Evolutionary conservation across 495 filamentous ascomycete species (phyloP).

Genomic region (Thermothielavioides terrestris): DNA sequence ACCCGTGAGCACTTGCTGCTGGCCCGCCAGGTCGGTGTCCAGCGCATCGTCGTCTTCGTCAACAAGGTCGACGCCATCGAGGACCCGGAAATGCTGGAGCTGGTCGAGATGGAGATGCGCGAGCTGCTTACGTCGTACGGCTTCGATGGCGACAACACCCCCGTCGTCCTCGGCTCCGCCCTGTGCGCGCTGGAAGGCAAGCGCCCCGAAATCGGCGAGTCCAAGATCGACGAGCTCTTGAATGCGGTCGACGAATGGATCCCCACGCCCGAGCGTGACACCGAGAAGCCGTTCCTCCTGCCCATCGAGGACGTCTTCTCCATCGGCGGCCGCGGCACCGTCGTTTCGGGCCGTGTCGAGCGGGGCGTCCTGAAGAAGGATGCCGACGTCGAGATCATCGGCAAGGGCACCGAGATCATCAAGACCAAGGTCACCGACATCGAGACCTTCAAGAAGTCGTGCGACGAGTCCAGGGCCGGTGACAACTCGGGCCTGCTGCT

Average conservation of each 20-base stretch:
- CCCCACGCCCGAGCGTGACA: slow-evolving; percentile 78
- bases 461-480: slow-evolving; percentile 84
- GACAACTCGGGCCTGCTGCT: slow-evolving; percentile 98
- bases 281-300: slow-evolving; percentile 98
- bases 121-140: slow-evolving; percentile 86
- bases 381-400: slow-evolving; percentile 84
- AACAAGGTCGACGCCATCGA: slow-evolving; percentile 98
- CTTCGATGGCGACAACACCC: slow-evolving; percentile 96
- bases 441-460: slow-evolving; percentile 99
- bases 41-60: slow-evolving; percentile 96
- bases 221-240: slow-evolving; percentile 82
- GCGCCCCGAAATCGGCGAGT: slow-evolving; percentile 73
- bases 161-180: slow-evolving; percentile 91
- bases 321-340: slow-evolving; percentile 93
- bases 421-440: slow-evolving; percentile 99
- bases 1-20: slow-evolving; percentile 97
- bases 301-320: slow-evolving; percentile 98
- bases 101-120: slow-evolving; percentile 99
- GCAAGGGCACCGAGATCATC: slow-evolving; percentile 65
- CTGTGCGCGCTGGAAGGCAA: slow-evolving; percentile 88
- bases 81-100: slow-evolving; percentile 98
- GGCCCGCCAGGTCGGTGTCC: slow-evolving; percentile 94
- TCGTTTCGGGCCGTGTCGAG: slow-evolving; percentile 94
- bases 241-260: slow-evolving; percentile 93
- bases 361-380: slow-evolving; percentile 89